Evolutionary conservation across 306 rosid genomes (phyloP).

Genomic region (Prunus armeniaca): DNA sequence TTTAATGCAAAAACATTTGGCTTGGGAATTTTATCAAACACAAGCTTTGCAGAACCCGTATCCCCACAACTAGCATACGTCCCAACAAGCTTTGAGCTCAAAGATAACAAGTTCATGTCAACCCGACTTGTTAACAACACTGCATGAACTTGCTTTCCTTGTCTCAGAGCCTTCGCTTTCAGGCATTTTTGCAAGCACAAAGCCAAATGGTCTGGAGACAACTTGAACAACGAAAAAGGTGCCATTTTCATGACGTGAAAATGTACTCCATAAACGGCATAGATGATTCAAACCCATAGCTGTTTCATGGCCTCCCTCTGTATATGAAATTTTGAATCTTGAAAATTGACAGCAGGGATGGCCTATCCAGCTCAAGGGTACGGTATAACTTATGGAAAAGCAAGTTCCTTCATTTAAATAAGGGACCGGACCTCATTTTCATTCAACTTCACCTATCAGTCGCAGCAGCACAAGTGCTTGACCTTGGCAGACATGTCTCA

Average conservation of each 20-base stretch:
- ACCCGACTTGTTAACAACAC: conserved; percentile 43
- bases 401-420: too few relatives aligned
- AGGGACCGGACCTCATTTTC: too few relatives aligned
- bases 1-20: conserved; percentile 70
- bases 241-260: conserved; percentile 23
- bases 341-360: too few relatives aligned
- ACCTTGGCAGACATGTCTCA: too few relatives aligned
- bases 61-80: conserved; percentile 61
- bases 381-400: too few relatives aligned
- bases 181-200: conserved; percentile 52
- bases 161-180: conserved; percentile 51
- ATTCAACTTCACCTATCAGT: too few relatives aligned
- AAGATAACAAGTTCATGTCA: conserved; percentile 37
- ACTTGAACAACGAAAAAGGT: conserved; percentile 17
- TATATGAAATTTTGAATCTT: too few relatives aligned
- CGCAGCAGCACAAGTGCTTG: too few relatives aligned
- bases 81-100: conserved; percentile 61
- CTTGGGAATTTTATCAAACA: conserved; percentile 24
- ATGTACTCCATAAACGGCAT: too few relatives aligned
- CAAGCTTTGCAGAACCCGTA: conserved; percentile 33
- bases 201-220: conserved; percentile 37
- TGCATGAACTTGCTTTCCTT: conserved; percentile 62
- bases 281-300: not conserved
- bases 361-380: too few relatives aligned
- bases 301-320: not conserved